These are phyloP conservation scores for Aureobasidium sp. DNA, from an alignment of 2,329 filamentous ascomycete species.

Conservation along the genomic window DNA sequence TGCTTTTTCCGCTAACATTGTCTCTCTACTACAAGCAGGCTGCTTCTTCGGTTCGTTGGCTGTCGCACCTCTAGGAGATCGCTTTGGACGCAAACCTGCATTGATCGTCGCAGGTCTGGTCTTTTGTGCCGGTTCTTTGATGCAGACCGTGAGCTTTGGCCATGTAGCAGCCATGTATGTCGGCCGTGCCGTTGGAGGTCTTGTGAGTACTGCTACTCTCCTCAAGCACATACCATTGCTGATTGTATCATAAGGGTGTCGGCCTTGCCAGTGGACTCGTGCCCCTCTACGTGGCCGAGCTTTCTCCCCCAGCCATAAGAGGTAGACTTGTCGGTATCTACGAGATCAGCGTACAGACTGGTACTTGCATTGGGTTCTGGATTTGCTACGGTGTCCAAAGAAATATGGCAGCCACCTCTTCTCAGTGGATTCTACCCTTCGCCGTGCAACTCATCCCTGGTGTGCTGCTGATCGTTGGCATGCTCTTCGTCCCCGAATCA, in stretches of 20 bases:
- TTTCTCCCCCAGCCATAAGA: constrained; percentile 29
- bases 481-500: constrained; percentile 28
- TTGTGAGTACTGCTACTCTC: constrained; percentile 8
- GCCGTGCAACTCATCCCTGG: constrained; percentile 30
- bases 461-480: constrained; percentile 26
- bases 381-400: constrained; percentile 31
- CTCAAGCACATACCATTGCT: not conserved
- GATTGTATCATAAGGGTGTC: constrained; percentile 16
- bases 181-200: constrained; percentile 18
- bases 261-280: constrained; percentile 29
- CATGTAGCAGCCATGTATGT: constrained; percentile 42
- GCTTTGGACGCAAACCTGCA: constrained; percentile 14
- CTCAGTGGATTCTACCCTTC: constrained; percentile 27
- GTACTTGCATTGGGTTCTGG: constrained; percentile 32
- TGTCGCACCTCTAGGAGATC: constrained; percentile 16
- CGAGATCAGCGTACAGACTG: constrained; percentile 29
- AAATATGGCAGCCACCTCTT: constrained; percentile 21
- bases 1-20: constrained; percentile 20
- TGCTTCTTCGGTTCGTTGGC: constrained; percentile 19
- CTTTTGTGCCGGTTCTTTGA: constrained; percentile 19
- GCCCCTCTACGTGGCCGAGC: constrained; percentile 32
- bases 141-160: constrained; percentile 40
- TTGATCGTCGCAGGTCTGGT: constrained; percentile 17
- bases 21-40: constrained; percentile 19
- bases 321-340: constrained; percentile 31